Percentiles rank a stretch among this genome's conserved stretches.
phyloP scores from a whole-genome alignment of 176 grass and related monocot genomes.

The Avena atlantica region DNA sequence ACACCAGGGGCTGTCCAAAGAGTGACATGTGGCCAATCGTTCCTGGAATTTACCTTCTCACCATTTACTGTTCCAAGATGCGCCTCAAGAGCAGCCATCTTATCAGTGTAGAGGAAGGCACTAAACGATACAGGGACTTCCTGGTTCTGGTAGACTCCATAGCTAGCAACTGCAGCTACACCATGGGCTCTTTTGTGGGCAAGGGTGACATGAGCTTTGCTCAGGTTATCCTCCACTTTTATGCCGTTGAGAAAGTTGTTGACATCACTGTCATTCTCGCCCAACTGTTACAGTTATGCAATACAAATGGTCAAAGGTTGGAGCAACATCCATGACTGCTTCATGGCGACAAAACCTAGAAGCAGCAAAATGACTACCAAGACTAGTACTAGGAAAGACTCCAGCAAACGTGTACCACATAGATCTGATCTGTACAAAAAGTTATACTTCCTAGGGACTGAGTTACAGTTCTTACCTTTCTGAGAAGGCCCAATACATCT shows the following conservation, averaged over 20 bases:
- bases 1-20: constrained; percentile 78
- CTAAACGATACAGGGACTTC: constrained; percentile 64
- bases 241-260: constrained; percentile 54
- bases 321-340: background rate
- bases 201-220: constrained; percentile 80
- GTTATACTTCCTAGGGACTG: background rate
- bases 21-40: constrained; percentile 88
- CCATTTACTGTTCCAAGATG: constrained; percentile 66
- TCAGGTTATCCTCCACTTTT: constrained; percentile 68
- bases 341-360: background rate
- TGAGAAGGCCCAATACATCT: constrained; percentile 63
- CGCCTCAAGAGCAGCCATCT: constrained; percentile 70
- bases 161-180: constrained; percentile 79
- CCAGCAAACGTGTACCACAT: background rate
- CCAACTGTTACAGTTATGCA: constrained; percentile 62
- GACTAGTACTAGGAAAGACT: background rate
- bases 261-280: constrained; percentile 45
- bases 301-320: constrained; percentile 6
- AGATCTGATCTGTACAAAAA: background rate
- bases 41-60: constrained; percentile 71
- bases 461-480: constrained; percentile 60
- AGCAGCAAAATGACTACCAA: constrained; percentile 6
- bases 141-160: constrained; percentile 71
- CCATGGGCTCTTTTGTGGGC: constrained; percentile 94
- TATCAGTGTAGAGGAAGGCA: constrained; percentile 70